Evolutionary conservation across 805 yeast genomes (phyloP).

Genomic region (Metschnikowia chrysomelidarum): DNA sequence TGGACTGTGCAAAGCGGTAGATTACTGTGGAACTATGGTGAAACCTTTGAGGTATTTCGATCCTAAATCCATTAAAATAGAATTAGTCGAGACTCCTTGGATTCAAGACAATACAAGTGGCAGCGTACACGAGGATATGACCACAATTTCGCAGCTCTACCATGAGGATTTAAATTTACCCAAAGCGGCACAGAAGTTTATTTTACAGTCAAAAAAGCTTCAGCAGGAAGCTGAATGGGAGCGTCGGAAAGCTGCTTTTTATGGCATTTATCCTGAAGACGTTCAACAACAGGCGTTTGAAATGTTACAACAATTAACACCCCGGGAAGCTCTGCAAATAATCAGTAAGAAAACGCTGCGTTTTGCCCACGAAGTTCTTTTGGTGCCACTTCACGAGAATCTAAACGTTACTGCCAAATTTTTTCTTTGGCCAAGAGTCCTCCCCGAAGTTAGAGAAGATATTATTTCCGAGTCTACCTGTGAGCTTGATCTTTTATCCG

Average conservation of each 20-base stretch:
- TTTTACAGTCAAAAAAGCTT: constrained; percentile 2
- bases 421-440: too few species aligned
- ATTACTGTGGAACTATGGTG: not conserved
- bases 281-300: not conserved
- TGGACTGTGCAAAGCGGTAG: too few species aligned
- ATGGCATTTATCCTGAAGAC: not conserved
- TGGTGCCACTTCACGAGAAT: too few species aligned
- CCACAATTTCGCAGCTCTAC: constrained; percentile 5
- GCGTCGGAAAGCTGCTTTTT: constrained; percentile 4
- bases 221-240: constrained; percentile 9
- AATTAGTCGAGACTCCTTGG: not conserved
- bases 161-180: constrained; percentile 2
- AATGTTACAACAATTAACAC: not conserved
- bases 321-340: constrained; percentile 5
- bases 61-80: not conserved
- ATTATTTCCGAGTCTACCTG: too few species aligned
- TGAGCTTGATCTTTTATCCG: too few species aligned
- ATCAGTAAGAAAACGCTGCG: constrained; percentile 1
- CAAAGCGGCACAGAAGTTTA: constrained; percentile 2
- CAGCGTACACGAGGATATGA: constrained; percentile 3
- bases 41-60: constrained; percentile 4
- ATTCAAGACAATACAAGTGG: constrained; percentile 5
- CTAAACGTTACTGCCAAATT: too few species aligned
- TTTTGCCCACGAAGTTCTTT: constrained; percentile 1
- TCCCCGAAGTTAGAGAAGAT: too few species aligned